A percentile compares a stretch with the other conserved stretches of the same genome.
These are phyloP conservation scores for Cytospora piceae DNA, from an alignment of 2,329 filamentous ascomycete genomes.

Conservation along the genomic window DNA sequence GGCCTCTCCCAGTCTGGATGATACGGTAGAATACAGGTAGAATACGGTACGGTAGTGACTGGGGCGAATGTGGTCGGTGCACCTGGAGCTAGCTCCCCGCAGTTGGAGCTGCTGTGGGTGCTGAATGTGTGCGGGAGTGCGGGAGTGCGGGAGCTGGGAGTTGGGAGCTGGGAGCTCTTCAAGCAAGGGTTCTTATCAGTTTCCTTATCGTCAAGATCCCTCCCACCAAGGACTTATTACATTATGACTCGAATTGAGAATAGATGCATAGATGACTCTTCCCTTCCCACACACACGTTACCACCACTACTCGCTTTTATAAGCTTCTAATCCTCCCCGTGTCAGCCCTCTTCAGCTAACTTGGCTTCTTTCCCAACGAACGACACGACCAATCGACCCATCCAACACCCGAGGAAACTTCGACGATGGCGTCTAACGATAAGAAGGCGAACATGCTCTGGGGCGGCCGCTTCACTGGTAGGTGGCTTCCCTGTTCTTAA, in stretches of 20 bases:
- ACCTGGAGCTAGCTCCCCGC: too few relatives aligned
- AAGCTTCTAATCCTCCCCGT: not conserved
- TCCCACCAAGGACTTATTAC: not conserved
- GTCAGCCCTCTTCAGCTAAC: not conserved
- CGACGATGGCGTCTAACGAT: constrained; percentile 17
- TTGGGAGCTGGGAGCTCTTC: not conserved
- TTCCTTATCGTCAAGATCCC: not conserved
- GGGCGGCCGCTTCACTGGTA: constrained; percentile 66
- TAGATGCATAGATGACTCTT: not conserved
- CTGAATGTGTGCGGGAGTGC: too few relatives aligned
- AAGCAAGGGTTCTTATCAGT: not conserved
- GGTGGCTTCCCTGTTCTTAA: constrained; percentile 44
- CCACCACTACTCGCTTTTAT: not conserved
- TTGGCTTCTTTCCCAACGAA: not conserved
- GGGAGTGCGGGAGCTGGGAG: too few relatives aligned
- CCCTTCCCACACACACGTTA: not conserved
- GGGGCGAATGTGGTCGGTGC: too few relatives aligned
- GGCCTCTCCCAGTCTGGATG: too few relatives aligned
- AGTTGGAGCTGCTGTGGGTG: too few relatives aligned
- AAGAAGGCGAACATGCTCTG: constrained; percentile 52
- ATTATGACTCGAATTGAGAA: not conserved
- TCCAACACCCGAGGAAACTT: not conserved
- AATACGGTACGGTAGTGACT: too few relatives aligned
- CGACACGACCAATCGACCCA: not conserved
- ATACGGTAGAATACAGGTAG: too few relatives aligned